Evolutionary conservation across 441 rosid species (phyloP), one percentile per base, ranked within the genome.

Genomic region (Metrosideros polymorpha): DNA sequence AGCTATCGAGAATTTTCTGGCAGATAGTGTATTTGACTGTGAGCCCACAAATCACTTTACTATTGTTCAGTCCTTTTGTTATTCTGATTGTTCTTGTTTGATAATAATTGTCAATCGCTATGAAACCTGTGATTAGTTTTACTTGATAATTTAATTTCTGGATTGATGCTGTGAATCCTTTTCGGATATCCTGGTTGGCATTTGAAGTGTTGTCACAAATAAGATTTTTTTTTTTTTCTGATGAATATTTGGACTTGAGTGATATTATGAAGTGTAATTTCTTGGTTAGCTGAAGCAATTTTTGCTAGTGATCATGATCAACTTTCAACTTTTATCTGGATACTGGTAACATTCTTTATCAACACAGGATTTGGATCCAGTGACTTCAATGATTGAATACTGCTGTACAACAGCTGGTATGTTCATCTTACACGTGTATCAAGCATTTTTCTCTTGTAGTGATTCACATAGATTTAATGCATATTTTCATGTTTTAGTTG

Each of bases 361-460:
- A 85, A 76, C 75, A 76, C 93, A 98, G 98, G 95, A 92, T 91
- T 89, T 90, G 92, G 98, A 94, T 90, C 97, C 98, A 54, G 89
- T 87, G 89, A 98, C 98, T 86, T 95, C 97, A 83, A 86, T 88
- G 9, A 94, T 95, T 84, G 98, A 96, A 83, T 98, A 96, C 88
- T 90, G 89, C 84, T 96, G 98, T 91, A 89, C 97, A 82, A 95
- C 99, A 84, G 99, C 99, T 83, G 99, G 99, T 98, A 92, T 87
- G 63, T 82, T 84, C 76, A 82, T 77, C 76, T 85, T 84, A 27
- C 25, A 30, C 15, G 7, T 27, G 0, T 9, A 0, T 83, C 61
- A 83, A 83, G 56, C 39, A 52, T 83, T 1, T 32, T 30, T 2
- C 17, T 83, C 84, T 83, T 8, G 53, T 54, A 83, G 42, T 83